A percentile compares a stretch with the other conserved stretches of the same genome.
Evolutionary conservation across 208 protist genomes (phyloP).

Genomic region (Spongospora subterranea): DNA sequence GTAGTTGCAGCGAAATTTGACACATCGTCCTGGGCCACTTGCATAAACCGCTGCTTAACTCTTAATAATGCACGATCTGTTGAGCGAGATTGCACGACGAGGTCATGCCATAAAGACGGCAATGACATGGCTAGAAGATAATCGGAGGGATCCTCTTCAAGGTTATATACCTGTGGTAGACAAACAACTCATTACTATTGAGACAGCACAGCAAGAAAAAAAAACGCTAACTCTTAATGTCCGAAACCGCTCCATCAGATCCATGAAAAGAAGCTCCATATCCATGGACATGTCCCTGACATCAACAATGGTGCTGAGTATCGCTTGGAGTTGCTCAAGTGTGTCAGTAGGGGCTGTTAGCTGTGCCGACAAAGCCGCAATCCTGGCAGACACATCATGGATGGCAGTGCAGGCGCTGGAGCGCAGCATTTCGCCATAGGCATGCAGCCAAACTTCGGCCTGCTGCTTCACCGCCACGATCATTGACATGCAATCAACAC

Average conservation of each 20-base stretch:
- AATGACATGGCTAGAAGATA: conserved; percentile 80
- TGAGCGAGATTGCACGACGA: conserved; percentile 80
- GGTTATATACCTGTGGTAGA: conserved; percentile 84
- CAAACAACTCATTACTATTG: too few species aligned
- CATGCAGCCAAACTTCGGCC: conserved; percentile 4
- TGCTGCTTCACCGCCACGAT: not conserved
- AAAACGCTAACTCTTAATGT: conserved; percentile 73
- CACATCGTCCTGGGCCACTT: conserved; percentile 88
- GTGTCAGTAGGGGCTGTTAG: conserved; percentile 84
- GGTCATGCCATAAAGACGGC: conserved; percentile 82
- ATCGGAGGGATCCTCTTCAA: conserved; percentile 83
- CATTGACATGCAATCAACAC: conserved; percentile 40
- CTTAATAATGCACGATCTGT: conserved; percentile 83
- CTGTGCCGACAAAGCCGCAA: conserved; percentile 63
- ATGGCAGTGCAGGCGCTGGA: not conserved
- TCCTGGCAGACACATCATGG: conserved; percentile 39
- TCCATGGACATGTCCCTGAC: conserved; percentile 83
- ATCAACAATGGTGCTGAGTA: conserved; percentile 90
- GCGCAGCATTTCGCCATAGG: conserved; percentile 49
- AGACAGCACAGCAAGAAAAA: too few species aligned
- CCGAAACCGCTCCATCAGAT: conserved; percentile 91
- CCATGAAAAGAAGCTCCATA: conserved; percentile 88
- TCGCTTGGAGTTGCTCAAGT: conserved; percentile 93
- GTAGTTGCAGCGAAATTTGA: conserved; percentile 44
- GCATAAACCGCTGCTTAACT: conserved; percentile 90